Conservation (phyloP, 2,329 filamentous ascomycete genomes). For the Juglanconis sp. region DNA sequence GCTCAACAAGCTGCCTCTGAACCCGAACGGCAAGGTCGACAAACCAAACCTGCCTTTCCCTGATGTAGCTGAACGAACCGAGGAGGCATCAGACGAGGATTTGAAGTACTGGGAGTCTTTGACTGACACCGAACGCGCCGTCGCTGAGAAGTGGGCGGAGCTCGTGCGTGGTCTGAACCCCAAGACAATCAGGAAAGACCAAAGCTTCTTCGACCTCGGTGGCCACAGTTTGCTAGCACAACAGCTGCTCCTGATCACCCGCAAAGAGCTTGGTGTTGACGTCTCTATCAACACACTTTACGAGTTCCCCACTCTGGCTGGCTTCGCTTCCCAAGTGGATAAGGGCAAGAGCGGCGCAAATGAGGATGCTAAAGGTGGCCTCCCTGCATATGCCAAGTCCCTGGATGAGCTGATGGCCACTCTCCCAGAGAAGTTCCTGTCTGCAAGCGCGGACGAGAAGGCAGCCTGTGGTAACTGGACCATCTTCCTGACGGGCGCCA, state of each 20-base stretch:
- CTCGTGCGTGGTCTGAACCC: conserved; percentile 65
- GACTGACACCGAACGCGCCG: conserved; percentile 55
- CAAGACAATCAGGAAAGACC: conserved; percentile 56
- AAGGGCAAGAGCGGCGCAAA: conserved; percentile 8
- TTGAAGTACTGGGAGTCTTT: conserved; percentile 39
- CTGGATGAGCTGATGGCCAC: conserved; percentile 41
- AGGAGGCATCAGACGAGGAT: conserved; percentile 41
- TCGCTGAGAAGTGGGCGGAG: conserved; percentile 73
- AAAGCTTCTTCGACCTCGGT: conserved; percentile 74
- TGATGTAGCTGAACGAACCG: conserved; percentile 64
- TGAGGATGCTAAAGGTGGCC: conserved; percentile 31
- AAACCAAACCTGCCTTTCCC: conserved; percentile 67
- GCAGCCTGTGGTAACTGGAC: conserved; percentile 40
- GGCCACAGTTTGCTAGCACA: conserved; percentile 81
- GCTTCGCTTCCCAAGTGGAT: conserved; percentile 51
- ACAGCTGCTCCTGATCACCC: conserved; percentile 70
- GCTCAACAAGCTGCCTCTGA: conserved; percentile 71
- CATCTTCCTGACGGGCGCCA: conserved; percentile 83
- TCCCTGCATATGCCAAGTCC: conserved; percentile 48
- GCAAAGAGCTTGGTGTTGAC: conserved; percentile 40
- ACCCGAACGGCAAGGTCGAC: conserved; percentile 84
- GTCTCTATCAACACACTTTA: conserved; percentile 71
- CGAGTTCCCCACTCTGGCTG: conserved; percentile 52
- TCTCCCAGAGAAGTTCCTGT: conserved; percentile 32
- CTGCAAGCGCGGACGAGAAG: conserved; percentile 25